A percentile compares a stretch with the other conserved stretches of the same genome.
Conservation (phyloP, 1,284 basidiomycete genomes). For the Cryptococcus sp. region DNA sequence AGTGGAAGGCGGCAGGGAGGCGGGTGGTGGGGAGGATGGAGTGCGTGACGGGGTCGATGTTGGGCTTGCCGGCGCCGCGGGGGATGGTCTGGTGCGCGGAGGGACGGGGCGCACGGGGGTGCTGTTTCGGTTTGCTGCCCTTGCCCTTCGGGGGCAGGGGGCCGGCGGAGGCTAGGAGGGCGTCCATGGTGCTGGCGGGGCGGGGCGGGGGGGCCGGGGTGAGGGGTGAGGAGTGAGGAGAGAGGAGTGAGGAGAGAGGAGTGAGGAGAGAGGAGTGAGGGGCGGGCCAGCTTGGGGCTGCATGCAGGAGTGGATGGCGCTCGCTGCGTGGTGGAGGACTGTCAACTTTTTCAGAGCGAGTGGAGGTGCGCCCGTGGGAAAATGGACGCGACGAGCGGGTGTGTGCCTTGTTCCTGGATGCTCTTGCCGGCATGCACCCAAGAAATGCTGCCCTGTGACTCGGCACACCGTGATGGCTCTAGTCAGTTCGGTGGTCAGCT, state of each 20-base stretch:
- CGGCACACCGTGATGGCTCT: no score
- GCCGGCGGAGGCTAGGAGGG: constrained; percentile 66
- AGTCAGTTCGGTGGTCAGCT: no score
- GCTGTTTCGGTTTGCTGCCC: constrained; percentile 12
- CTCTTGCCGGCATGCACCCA: no score
- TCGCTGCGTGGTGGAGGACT: constrained; percentile 9
- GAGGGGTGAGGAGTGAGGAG: not conserved
- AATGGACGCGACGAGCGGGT: no score
- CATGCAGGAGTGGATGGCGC: constrained; percentile 21
- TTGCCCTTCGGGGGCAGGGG: constrained; percentile 52
- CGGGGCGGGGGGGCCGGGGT: not conserved
- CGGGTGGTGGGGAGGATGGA: constrained; percentile 55
- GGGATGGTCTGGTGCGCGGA: constrained; percentile 40
- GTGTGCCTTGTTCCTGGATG: no score
- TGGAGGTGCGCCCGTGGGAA: no score
- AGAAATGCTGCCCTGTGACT: no score
- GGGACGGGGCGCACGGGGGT: constrained; percentile 3
- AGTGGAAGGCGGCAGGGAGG: constrained; percentile 39
- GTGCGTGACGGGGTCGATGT: constrained; percentile 58
- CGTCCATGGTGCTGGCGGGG: constrained; percentile 57
- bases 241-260: constrained; percentile 21
- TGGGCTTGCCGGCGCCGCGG: constrained; percentile 34
- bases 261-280: constrained; percentile 19
- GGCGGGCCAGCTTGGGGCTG: no score
- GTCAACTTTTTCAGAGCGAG: no score